Evolutionary conservation across 306 rosid species (phyloP).

Genomic region (Cucurbita argyrosperma): DNA sequence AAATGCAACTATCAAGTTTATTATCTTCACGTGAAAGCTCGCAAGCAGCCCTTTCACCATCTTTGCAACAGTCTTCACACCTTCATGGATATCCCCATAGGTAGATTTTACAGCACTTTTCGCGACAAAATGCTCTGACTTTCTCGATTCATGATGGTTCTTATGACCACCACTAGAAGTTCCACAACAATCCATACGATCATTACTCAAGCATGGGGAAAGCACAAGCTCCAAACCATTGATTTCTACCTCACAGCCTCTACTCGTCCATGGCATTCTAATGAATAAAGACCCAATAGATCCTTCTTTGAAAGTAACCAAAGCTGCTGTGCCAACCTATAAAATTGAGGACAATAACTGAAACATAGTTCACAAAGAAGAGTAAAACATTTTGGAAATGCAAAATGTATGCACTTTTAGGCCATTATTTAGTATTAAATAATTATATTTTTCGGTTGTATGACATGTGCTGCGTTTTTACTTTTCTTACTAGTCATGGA

Average conservation of each 20-base stretch:
- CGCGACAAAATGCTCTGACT: constrained; percentile 19
- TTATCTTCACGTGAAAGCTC: constrained; percentile 65
- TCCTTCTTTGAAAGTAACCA: constrained; percentile 62
- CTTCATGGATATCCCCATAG: constrained; percentile 69
- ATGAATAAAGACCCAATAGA: constrained; percentile 63
- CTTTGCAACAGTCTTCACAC: constrained; percentile 84
- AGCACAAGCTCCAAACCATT: constrained; percentile 77
- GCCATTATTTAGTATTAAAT: neutral
- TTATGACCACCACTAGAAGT: constrained; percentile 22
- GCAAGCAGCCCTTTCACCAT: constrained; percentile 74
- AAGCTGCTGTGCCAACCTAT: constrained; percentile 39
- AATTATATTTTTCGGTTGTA: neutral
- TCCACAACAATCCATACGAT: constrained; percentile 21
- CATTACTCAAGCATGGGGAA: constrained; percentile 29
- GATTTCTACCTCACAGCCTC: constrained; percentile 80
- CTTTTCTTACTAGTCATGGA: neutral
- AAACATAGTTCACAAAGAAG: neutral
- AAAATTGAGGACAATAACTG: neutral
- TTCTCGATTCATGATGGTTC: constrained; percentile 16
- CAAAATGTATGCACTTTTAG: neutral
- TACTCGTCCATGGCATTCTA: constrained; percentile 80
- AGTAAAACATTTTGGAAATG: neutral
- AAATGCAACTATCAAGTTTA: constrained; percentile 55
- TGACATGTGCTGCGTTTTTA: neutral
- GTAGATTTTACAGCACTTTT: constrained; percentile 38